Percentiles rank a stretch among this genome's conserved stretches.
Evolutionary conservation across 305 asterid genomes (phyloP).

Genomic region (Withania somnifera): DNA sequence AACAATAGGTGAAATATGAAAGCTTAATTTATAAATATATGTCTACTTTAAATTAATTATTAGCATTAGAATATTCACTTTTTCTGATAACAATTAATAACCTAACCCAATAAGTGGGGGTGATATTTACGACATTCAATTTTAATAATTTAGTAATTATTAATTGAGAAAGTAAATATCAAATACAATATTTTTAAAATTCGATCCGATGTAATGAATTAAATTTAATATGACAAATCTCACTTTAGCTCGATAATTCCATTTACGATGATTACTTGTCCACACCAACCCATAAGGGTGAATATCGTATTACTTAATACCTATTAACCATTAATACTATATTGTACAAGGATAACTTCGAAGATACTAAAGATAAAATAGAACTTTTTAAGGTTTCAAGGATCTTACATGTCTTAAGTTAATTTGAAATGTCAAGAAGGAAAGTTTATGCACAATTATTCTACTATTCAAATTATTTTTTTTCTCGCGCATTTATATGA

Average conservation of each 20-base stretch:
- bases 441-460: too few species aligned
- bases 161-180: background rate
- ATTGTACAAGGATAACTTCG: too few species aligned
- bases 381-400: too few species aligned
- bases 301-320: background rate
- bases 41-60: background rate
- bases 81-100: background rate
- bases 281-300: background rate
- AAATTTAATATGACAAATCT: background rate
- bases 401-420: too few species aligned
- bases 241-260: too few species aligned
- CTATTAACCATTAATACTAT: too few species aligned
- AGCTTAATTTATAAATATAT: background rate
- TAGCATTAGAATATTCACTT: background rate
- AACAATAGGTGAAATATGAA: too few species aligned
- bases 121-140: background rate
- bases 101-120: background rate
- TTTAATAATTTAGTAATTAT: background rate
- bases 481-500: too few species aligned
- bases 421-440: too few species aligned
- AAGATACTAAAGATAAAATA: too few species aligned
- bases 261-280: too few species aligned
- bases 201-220: background rate
- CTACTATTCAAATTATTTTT: too few species aligned
- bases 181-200: background rate